A percentile compares a stretch with the other conserved stretches of the same genome.
phyloP scores from a whole-genome alignment of 306 rosid genomes.

The peach (Prunus persica) region Prunus_persica_NCBIv2 NC_034014.1:23814001-23814500 shows the following conservation, averaged over 20 bases:
- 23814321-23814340: conserved; percentile 88
- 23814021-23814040: conserved; percentile 99
- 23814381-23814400: conserved; percentile 15
- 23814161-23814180: conserved; percentile 84
- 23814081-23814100: background rate
- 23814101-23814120: background rate
- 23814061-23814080: background rate
- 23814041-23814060: conserved; percentile 18
- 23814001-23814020: conserved; percentile 92
- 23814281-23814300: conserved; percentile 84
- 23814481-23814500: background rate
- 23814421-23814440: conserved; percentile 1
- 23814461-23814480: background rate
- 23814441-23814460: conserved; percentile 1
- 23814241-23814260: conserved; percentile 80
- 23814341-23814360: conserved; percentile 88
- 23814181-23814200: conserved; percentile 71
- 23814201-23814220: conserved; percentile 85
- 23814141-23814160: conserved; percentile 64
- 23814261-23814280: conserved; percentile 90
- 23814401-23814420: conserved; percentile 17
- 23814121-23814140: background rate
- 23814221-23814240: conserved; percentile 97
- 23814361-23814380: conserved; percentile 66
- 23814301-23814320: conserved; percentile 70